Base-by-base conservation (phyloP, 2,329 filamentous ascomycete species). In the Blastomyces percursus region DNA sequence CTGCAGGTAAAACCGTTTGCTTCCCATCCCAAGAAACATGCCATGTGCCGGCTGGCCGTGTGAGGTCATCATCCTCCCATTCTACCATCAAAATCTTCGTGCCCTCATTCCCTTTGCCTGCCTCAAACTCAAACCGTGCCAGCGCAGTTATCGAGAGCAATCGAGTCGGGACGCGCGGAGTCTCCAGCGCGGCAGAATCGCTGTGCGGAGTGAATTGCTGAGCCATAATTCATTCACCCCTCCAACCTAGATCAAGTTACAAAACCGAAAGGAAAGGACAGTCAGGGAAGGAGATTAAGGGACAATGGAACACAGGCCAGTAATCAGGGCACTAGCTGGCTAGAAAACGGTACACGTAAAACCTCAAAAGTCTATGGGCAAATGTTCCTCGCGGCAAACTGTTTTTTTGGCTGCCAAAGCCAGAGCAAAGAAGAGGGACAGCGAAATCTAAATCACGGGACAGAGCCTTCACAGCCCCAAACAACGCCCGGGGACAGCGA, bases 71-170 rank as follows among this genome's bases (percentile, higher is more conserved):
- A 60, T 87, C 84, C 72, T 90, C 86, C 91, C 91, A 96, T 74
- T 96, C 91, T 48, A 96, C 87, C 90, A 96, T 94, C 69, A 96
- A 79, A 66, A 96, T 87, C 78, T 96, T 96, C 66, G 90, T 95
- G 50, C 91, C 91, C 67, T 92, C 88, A 69, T 90, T 90, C 59
- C 85, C 88, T 72, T 83, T 84, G 44, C 86, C 87, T 0, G 84
- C 80, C 75, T 92, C 88, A 72, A 96, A 95, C 73, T 96, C 91
- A 75, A 95, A 96, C 64, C 91, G 86, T 55, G 90, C 88, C 55
- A 91, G 80, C n/a, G 87, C 87, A 62, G 82, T 83, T 56, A 79
- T 74, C 0, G 75, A 75, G 70, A 80, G 71, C 16, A 69, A 66
- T 27, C 61, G 61, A 2, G 60, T 69, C 6, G 66, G 64, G 2